Evolutionary conservation across 352 stramenopile genomes (phyloP).

Genomic region (Hyaloperonospora brassicae): DNA sequence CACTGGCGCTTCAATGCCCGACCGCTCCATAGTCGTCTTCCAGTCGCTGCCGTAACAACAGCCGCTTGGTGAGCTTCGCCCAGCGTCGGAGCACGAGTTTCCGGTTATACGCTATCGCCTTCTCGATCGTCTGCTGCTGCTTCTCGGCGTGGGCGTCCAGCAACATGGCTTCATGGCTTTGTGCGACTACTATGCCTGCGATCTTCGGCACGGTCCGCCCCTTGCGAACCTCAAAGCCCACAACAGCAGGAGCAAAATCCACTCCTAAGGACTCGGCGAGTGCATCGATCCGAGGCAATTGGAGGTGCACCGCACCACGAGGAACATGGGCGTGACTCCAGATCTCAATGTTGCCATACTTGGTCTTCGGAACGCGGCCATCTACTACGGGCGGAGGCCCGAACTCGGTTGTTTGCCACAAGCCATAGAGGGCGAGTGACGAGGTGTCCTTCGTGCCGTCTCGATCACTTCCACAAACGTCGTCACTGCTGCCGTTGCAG

Average conservation of each 20-base stretch:
- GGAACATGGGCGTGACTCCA: conserved; percentile 72
- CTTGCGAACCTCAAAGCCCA: conserved; percentile 71
- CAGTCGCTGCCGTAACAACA: conserved; percentile 64
- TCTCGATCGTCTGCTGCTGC: conserved; percentile 62
- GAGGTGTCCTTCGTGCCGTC: background rate
- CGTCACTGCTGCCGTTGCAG: conserved; percentile 17
- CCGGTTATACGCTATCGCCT: conserved; percentile 58
- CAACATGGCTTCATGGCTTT: conserved; percentile 35
- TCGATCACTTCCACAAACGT: background rate
- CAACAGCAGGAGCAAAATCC: conserved; percentile 70
- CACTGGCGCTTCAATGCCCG: conserved; percentile 1
- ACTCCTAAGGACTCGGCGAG: conserved; percentile 63
- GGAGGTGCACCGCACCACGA: conserved; percentile 46
- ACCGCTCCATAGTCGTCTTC: conserved; percentile 68
- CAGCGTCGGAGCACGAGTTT: conserved; percentile 52
- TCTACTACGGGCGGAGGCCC: conserved; percentile 44
- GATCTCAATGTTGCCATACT: conserved; percentile 83
- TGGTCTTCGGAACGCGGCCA: conserved; percentile 70
- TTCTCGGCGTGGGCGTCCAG: conserved; percentile 59
- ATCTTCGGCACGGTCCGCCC: conserved; percentile 57
- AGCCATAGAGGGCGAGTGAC: conserved; percentile 48
- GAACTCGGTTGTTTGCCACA: conserved; percentile 69
- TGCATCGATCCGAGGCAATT: conserved; percentile 49
- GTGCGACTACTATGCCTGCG: conserved; percentile 66
- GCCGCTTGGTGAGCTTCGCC: conserved; percentile 51